Evolutionary conservation across 345 rosid genomes (phyloP).

Genomic region (Euphorbia pulcherrima): DNA sequence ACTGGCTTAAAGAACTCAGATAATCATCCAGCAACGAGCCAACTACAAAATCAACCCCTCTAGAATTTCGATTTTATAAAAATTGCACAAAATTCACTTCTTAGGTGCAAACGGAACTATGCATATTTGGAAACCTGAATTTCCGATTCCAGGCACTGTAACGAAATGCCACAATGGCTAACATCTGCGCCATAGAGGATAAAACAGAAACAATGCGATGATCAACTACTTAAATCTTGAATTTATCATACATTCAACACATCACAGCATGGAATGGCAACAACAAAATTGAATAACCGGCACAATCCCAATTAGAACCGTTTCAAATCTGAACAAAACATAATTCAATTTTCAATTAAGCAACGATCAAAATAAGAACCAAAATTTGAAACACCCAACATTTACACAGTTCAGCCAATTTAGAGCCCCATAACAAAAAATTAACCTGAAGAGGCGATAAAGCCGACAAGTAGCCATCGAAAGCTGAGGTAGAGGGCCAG

Average conservation of each 20-base stretch:
- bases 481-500: slow-evolving; percentile 99
- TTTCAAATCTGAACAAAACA: background rate
- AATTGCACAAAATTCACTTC: background rate
- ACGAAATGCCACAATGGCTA: background rate
- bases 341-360: background rate
- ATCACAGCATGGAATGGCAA: background rate
- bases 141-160: background rate
- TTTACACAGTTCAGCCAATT: slow-evolving; percentile 11
- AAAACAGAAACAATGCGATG: background rate
- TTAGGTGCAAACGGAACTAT: background rate
- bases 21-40: background rate
- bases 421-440: background rate
- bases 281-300: background rate
- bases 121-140: background rate
- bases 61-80: background rate
- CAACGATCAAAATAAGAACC: background rate
- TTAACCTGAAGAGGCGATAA: slow-evolving; percentile 93
- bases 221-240: background rate
- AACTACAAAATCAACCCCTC: background rate
- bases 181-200: background rate
- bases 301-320: background rate
- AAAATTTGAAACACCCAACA: background rate
- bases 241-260: background rate
- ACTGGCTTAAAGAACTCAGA: background rate
- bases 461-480: slow-evolving; percentile 93